Percentiles rank a stretch among this genome's conserved stretches.
phyloP scores from a whole-genome alignment of 1,139 yeast genomes.

The Blastobotrys capitulatus region DNA sequence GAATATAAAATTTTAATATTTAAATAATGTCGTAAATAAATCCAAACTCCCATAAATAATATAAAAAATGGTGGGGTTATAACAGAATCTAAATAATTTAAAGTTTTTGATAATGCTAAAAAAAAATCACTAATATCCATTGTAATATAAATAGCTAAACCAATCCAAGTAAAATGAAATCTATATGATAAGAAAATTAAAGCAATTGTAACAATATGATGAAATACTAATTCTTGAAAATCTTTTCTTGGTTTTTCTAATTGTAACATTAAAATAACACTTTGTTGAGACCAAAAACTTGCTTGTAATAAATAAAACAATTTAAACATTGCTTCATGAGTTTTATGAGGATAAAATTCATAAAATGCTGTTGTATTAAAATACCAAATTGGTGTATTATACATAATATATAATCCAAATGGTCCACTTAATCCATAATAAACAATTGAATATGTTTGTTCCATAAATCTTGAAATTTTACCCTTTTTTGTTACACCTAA shows the following conservation, averaged over 20 bases:
- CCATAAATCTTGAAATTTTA: constrained; percentile 79
- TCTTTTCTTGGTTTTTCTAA: constrained; percentile 95
- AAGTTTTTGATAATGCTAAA: constrained; percentile 73
- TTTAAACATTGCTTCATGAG: constrained; percentile 68
- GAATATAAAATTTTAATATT: constrained; percentile 82
- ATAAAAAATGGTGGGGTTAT: constrained; percentile 60
- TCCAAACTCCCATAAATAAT: constrained; percentile 70
- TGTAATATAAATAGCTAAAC: constrained; percentile 81
- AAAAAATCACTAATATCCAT: constrained; percentile 96
- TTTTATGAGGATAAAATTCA: constrained; percentile 72
- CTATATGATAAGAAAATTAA: constrained; percentile 86
- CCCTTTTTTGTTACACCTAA: constrained; percentile 52
- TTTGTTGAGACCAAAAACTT: constrained; percentile 96
- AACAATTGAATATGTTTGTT: constrained; percentile 79
- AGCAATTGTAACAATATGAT: constrained; percentile 86
- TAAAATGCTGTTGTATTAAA: constrained; percentile 82
- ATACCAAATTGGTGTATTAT: constrained; percentile 75
- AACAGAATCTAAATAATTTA: constrained; percentile 73
- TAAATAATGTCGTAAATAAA: constrained; percentile 81
- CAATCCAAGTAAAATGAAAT: constrained; percentile 96
- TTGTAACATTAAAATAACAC: constrained; percentile 71
- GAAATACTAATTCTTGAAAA: constrained; percentile 83
- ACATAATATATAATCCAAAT: constrained; percentile 85
- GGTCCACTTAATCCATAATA: constrained; percentile 84
- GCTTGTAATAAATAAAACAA: constrained; percentile 87